Evolutionary conservation across 2,329 filamentous ascomycete genomes (phyloP), one percentile per base, ranked within the genome.

Genomic region (Alternaria sp.): DNA sequence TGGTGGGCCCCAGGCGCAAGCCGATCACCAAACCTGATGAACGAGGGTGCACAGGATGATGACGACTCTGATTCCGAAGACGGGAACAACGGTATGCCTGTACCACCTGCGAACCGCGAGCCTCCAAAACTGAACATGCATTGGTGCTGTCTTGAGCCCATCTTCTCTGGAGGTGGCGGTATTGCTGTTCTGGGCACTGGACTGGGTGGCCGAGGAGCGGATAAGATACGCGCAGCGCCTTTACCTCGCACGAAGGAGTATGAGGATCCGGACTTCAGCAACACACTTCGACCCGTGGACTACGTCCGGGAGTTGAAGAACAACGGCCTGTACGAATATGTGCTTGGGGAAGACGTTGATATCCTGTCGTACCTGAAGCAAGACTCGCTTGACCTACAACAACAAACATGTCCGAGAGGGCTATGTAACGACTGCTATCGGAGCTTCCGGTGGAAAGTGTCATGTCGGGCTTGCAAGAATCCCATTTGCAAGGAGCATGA

Each of bases 401-500:
- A 77, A n/a, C 72, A 78, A 46, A 81, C 81, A 23, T 87, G 83
- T 70, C 86, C 86, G 3, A 83, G 86, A 46, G 86, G 85, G 50
- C 73, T 88, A 17, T 88, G 86, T 70, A 82, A 86, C 55, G 85
- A 87, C 61, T 88, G 86, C 72, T 86, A 87, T 66, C 82, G 84
- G 28, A 85, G 83, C n/a, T 84, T 85, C 50, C 82, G 85, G 51
- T 88, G 86, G 86, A 87, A 86, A 68, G 83, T 88, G n/a, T 82
- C 85, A 43, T 88, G 86, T 73, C 85, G 85, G 69, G 82, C 80
- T 46, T 88, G 86, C 77, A 85, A 85, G 44, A 85, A 82, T 57
- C 82, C 86, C 3, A 77, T 88, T 25, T 88, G 86, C 75, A 86
- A 87, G 68, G 86, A 88, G 68, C 86, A 88, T 72, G 86, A 88